Conservation (phyloP, 768 basidiomycete species). For the Psilocybe cubensis region DNA sequence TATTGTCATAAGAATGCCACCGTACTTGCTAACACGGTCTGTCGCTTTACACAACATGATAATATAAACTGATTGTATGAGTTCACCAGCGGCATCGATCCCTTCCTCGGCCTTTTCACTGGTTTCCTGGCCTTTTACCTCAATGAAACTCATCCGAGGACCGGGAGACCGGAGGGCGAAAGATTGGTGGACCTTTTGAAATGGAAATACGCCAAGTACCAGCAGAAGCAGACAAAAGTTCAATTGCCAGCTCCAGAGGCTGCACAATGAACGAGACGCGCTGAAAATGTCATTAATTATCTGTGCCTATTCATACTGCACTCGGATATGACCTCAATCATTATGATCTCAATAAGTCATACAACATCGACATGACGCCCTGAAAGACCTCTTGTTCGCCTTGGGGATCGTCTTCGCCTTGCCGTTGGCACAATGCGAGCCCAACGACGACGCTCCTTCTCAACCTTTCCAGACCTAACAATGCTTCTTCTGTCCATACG, state of each 20-base stretch:
- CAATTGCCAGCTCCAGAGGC: conserved; percentile 52
- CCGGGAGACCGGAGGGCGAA: conserved; percentile 58
- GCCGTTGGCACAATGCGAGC: conserved; percentile 57
- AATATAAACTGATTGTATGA: conserved; percentile 4
- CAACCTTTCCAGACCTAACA: conserved; percentile 40
- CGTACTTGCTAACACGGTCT: conserved; percentile 56
- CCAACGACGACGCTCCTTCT: conserved; percentile 75
- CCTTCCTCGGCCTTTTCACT: conserved; percentile 76
- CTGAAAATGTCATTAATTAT: not conserved
- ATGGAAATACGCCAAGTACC: conserved; percentile 70
- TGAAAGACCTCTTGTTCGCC: conserved; percentile 49
- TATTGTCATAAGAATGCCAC: conserved; percentile 7
- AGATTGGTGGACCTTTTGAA: conserved; percentile 54
- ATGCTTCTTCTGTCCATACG: conserved; percentile 65
- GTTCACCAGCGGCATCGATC: conserved; percentile 61
- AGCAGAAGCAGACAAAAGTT: conserved; percentile 28
- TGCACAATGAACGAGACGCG: conserved; percentile 28
- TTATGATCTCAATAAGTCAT: conserved; percentile 31
- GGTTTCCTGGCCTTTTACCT: conserved; percentile 81
- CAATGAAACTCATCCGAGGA: conserved; percentile 80
- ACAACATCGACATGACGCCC: conserved; percentile 53
- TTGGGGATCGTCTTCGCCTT: conserved; percentile 33
- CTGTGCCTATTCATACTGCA: not conserved
- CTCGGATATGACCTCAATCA: not conserved
- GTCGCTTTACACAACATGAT: conserved; percentile 11